Conservation (phyloP, 805 yeast genomes). For the Zygosaccharomyces siamensis region DNA sequence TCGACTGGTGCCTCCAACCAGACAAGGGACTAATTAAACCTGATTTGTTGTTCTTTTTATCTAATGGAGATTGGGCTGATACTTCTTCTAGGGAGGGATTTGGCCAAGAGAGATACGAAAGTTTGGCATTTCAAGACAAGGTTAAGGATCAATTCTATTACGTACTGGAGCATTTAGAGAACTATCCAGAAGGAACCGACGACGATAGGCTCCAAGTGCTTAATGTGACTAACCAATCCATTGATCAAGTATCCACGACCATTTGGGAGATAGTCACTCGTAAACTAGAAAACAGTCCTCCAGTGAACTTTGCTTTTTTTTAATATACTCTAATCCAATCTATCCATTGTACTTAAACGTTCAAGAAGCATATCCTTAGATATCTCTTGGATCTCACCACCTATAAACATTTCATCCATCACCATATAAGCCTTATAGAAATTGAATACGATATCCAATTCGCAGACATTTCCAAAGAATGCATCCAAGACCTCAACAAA, state of each 20-base stretch:
- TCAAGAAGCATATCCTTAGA: conserved; percentile 63
- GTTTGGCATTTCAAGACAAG: conserved; percentile 59
- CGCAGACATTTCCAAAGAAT: conserved; percentile 88
- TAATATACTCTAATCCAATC: conserved; percentile 48
- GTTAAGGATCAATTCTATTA: conserved; percentile 59
- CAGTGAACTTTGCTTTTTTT: conserved; percentile 15
- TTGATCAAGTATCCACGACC: conserved; percentile 49
- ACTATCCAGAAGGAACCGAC: conserved; percentile 14
- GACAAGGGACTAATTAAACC: conserved; percentile 86
- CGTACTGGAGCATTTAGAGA: conserved; percentile 39
- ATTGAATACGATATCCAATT: conserved; percentile 86
- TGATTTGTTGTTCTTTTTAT: conserved; percentile 74
- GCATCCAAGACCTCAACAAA: conserved; percentile 85
- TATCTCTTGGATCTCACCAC: conserved; percentile 88
- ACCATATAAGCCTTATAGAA: conserved; percentile 79
- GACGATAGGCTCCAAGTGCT: conserved; percentile 41
- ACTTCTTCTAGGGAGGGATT: conserved; percentile 62
- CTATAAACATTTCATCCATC: conserved; percentile 80
- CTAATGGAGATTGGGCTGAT: conserved; percentile 42
- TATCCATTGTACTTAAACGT: conserved; percentile 60
- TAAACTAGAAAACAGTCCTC: conserved; percentile 3
- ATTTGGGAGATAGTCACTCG: conserved; percentile 39
- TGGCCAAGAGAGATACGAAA: conserved; percentile 94
- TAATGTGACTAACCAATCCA: conserved; percentile 54
- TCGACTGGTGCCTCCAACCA: conserved; percentile 75